phyloP scores from a whole-genome alignment of 202 grass and related monocot genomes.

The Schoenoplectus triqueter region DNA sequence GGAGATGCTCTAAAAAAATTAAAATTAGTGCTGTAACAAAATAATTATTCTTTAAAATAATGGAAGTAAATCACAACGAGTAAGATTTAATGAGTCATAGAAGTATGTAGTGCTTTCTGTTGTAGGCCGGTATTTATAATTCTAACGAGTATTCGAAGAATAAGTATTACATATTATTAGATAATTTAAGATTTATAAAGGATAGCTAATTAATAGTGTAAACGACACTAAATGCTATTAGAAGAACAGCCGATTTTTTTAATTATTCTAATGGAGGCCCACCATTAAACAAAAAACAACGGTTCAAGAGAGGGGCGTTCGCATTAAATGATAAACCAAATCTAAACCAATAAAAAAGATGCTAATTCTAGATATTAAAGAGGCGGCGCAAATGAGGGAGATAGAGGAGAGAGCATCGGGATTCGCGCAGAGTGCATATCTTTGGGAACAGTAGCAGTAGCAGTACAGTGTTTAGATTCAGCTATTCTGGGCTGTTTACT shows the following conservation, averaged over 20 bases:
- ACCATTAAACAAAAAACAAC: not conserved
- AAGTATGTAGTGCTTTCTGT: not conserved
- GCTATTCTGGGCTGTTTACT: too few species aligned
- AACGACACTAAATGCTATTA: not conserved
- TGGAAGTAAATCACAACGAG: not conserved
- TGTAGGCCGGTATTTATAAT: not conserved
- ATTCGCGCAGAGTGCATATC: conserved; percentile 31
- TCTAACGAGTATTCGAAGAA: not conserved
- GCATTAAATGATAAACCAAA: not conserved
- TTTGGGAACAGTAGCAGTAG: too few species aligned
- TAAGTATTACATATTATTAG: not conserved
- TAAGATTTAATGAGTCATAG: not conserved
- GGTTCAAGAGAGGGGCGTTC: not conserved
- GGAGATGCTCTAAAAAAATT: not conserved
- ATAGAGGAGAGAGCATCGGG: conserved; percentile 26
- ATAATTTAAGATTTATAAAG: not conserved
- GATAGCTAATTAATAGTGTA: not conserved
- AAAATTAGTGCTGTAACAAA: not conserved
- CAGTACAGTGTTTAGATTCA: too few species aligned
- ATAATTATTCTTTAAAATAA: not conserved
- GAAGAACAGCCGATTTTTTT: not conserved
- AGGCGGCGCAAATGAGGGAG: conserved; percentile 17
- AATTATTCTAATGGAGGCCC: not conserved
- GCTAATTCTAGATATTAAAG: not conserved
- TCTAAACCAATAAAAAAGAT: not conserved